These are phyloP conservation scores for Podosphaera xanthii DNA, from an alignment of 2,329 filamentous ascomycete species.

Conservation along the genomic window DNA sequence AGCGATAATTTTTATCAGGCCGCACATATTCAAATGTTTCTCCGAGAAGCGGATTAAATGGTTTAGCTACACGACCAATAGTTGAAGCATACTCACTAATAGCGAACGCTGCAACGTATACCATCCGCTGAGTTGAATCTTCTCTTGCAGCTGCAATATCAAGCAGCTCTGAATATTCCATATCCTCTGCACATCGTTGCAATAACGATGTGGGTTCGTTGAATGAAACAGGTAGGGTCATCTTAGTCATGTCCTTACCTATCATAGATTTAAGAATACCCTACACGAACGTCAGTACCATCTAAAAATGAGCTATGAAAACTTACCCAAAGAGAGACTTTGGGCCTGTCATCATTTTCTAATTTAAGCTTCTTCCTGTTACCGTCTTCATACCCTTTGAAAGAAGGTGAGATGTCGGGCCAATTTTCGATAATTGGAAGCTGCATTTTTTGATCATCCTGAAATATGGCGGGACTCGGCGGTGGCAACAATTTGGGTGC, in stretches of 20 bases:
- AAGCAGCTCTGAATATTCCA: slow-evolving; percentile 89
- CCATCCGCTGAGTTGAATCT: slow-evolving; percentile 75
- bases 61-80: slow-evolving; percentile 88
- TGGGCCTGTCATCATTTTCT: slow-evolving; percentile 79
- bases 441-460: slow-evolving; percentile 24
- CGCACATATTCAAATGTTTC: slow-evolving; percentile 94
- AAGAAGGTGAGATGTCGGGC: slow-evolving; percentile 51
- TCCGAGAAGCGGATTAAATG: slow-evolving; percentile 87
- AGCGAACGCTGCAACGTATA: slow-evolving; percentile 90
- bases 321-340: slow-evolving; percentile 85
- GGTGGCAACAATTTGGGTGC: slow-evolving; percentile 40
- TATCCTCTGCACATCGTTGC: slow-evolving; percentile 86
- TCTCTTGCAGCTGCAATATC: slow-evolving; percentile 66
- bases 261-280: slow-evolving; percentile 98
- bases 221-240: slow-evolving; percentile 95
- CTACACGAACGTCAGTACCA: slow-evolving; percentile 24
- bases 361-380: slow-evolving; percentile 60
- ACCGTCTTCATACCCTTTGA: slow-evolving; percentile 78
- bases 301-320: background rate
- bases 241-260: slow-evolving; percentile 99
- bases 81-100: slow-evolving; percentile 94
- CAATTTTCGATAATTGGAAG: slow-evolving; percentile 18
- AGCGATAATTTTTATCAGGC: slow-evolving; percentile 91
- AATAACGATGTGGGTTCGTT: slow-evolving; percentile 93
- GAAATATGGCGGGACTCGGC: slow-evolving; percentile 15